Evolutionary conservation across 2,329 filamentous ascomycete species (phyloP).

Genomic region (Tolypocladium sp.): DNA sequence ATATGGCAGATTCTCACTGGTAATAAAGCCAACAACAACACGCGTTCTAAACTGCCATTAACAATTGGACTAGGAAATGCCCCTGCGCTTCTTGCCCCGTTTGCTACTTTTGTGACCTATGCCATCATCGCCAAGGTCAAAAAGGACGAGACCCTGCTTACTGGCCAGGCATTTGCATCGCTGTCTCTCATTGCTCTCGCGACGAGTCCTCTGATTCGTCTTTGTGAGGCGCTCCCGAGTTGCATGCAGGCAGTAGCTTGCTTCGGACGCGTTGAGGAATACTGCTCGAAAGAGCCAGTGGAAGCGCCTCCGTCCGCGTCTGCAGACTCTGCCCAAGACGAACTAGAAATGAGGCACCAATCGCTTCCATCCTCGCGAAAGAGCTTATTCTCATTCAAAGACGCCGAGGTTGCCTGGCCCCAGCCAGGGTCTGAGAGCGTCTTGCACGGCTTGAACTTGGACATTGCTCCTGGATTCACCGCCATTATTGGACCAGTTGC

Average conservation of each 20-base stretch:
- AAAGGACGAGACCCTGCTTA: not conserved
- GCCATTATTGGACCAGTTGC: not conserved
- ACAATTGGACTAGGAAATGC: not conserved
- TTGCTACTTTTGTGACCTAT: not conserved
- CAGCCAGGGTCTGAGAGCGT: not conserved
- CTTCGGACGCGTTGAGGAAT: not conserved
- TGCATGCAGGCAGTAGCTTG: slow-evolving; percentile 1
- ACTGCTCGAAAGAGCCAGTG: not conserved
- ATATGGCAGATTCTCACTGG: not conserved
- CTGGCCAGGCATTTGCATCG: not conserved
- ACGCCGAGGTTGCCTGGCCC: not conserved
- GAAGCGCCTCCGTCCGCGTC: not conserved
- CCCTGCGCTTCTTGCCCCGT: not conserved
- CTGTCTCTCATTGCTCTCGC: not conserved
- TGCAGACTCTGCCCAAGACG: not conserved
- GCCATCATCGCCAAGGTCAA: not conserved
- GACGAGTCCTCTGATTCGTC: not conserved
- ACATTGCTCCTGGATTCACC: not conserved
- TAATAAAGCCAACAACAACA: not conserved
- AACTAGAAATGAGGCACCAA: not conserved
- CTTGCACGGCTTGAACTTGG: not conserved
- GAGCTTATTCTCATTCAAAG: not conserved
- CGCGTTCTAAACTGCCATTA: not conserved
- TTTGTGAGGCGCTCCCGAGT: not conserved
- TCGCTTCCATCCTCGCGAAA: not conserved